A percentile compares a stretch with the other conserved stretches of the same genome.
Conservation (phyloP, 2,329 filamentous ascomycete species). For the Polychaeton citri region DNA sequence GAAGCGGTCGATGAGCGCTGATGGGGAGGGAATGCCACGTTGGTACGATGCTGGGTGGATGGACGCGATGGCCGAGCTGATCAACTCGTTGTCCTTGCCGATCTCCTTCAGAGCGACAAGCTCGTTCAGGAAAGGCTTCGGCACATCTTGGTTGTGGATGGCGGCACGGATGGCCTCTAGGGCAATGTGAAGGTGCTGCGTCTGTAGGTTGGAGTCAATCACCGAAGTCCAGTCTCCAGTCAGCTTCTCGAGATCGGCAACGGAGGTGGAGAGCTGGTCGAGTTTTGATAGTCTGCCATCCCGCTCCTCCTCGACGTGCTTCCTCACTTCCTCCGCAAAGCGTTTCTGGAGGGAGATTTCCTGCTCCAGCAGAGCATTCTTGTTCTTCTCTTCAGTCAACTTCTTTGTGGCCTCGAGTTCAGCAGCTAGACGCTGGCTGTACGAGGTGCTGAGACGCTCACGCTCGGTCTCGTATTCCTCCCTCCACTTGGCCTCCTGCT, state of each 20-base stretch:
- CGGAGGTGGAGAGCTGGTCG: conserved; percentile 60
- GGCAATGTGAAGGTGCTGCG: conserved; percentile 90
- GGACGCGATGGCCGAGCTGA: conserved; percentile 87
- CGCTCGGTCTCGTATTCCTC: conserved; percentile 83
- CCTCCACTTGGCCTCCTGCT: conserved; percentile 71
- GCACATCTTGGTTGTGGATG: conserved; percentile 39
- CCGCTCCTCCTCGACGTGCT: conserved; percentile 78
- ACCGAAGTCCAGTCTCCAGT: conserved; percentile 83
- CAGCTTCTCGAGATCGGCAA: conserved; percentile 74
- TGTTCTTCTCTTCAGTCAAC: conserved; percentile 67
- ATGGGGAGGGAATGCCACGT: conserved; percentile 67
- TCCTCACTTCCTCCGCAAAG: conserved; percentile 65
- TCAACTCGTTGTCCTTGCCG: conserved; percentile 64
- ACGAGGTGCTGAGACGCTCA: conserved; percentile 60
- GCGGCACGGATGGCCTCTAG: conserved; percentile 83
- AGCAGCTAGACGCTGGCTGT: conserved; percentile 65
- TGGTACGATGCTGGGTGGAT: conserved; percentile 93
- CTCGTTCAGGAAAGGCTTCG: conserved; percentile 75
- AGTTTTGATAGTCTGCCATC: conserved; percentile 77
- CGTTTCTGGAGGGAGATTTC: conserved; percentile 76
- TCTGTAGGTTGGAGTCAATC: conserved; percentile 78
- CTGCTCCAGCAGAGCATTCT: conserved; percentile 82
- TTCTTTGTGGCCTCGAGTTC: conserved; percentile 69
- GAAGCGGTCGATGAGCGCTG: conserved; percentile 91
- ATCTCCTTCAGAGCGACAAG: conserved; percentile 91